Base-by-base conservation (phyloP, 306 rosid species). In the Adenanthera pavonina region DNA sequence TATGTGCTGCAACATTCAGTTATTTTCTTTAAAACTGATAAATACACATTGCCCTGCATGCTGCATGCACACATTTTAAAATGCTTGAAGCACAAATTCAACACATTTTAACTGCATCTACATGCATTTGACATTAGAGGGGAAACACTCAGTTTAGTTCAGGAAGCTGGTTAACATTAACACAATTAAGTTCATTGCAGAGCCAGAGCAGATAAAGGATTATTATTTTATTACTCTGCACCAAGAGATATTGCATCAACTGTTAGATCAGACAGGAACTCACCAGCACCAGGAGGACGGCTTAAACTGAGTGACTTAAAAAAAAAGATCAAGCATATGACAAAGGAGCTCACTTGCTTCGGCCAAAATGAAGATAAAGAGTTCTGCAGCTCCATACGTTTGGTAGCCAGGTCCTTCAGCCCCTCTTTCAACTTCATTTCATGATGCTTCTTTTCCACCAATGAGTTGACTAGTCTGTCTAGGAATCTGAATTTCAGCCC, bases 391-490 rank as follows among this genome's bases (percentile, higher is more conserved):
- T 91, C 97, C 97, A 93, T 92, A 75, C 93, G 94, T 83, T 89
- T 95, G 56, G 86, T 75, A 82, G 92, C 90, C 87, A 93, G 85
- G 83, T 89, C 95, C 89, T 89, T 90, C 87, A 95, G 85, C 65
- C 99, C 90, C 17, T 93, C 99, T 81, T 89, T 93, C 91, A 91
- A 80, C 89, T 89, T 95, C 78, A 89, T 89, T 86, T 95, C 97
- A 75, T 90, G 97, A 83, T 86, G 95, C 84, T 91, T 93, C 91
- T 95, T 95, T 84, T 90, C 97, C 89, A 89, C 99, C 78, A 95
- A 81, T 80, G 93, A 89, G 76, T 89, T 87, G 25, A 90, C 97
- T 49, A 95, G 87, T 86, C 97, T 89, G 52, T 93, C 97, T 38
- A 90, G 85, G 89, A 95, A 93, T 87, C 99, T 95, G 89, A 84